Base-by-base conservation (phyloP, 176 grass and related monocot species). In the Ensete glaucum region DNA sequence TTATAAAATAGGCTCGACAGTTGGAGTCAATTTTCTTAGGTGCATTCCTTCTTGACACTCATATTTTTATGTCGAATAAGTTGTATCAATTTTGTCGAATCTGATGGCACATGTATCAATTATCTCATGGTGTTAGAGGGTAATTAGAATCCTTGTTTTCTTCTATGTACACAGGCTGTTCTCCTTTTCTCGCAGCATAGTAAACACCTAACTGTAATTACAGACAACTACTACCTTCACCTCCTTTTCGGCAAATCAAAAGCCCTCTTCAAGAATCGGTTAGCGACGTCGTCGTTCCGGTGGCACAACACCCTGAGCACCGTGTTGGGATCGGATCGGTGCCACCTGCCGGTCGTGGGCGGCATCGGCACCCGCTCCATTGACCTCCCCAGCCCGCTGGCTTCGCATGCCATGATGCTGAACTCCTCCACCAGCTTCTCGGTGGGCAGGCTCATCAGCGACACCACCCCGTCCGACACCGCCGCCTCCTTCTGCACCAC, bases 291-390 rank as follows among this genome's bases (percentile, higher is more conserved):
- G 84, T 96, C 90, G 65, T 92, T 83, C 34, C 90, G 75, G 79
- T 96, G 83, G 75, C 93, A 96, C 52, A 96, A 76, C 50, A 96
- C 83, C 25, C 93, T 82, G 21, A 96, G 87, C 74, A 90, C 87
- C 0, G 93, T 96, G 79, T 92, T 88, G 0, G 93, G 85, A 48
- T 96, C 90, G 4, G 87, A 73, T 3, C 76, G 74, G 77, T 87
- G 76, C 93, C 93, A 96, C 71, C 77, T 81, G 11, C 85, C 80
- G 50, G 93, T 82, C 27, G 89, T 85, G 16, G 87, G 85, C 67
- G 93, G 90, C 87, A 92, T 78, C 20, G 77, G 83, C 60, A 87
- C 67, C 22, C 64, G 73, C n/a, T 71, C 48, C 64, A 70, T 64
- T 1, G 66, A 57, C 15, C 34, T 22, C 2, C 78, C 88, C 19